These are phyloP conservation scores for Tricladium varicosporioides DNA, from an alignment of 2,329 filamentous ascomycete genomes.

Conservation along the genomic window DNA sequence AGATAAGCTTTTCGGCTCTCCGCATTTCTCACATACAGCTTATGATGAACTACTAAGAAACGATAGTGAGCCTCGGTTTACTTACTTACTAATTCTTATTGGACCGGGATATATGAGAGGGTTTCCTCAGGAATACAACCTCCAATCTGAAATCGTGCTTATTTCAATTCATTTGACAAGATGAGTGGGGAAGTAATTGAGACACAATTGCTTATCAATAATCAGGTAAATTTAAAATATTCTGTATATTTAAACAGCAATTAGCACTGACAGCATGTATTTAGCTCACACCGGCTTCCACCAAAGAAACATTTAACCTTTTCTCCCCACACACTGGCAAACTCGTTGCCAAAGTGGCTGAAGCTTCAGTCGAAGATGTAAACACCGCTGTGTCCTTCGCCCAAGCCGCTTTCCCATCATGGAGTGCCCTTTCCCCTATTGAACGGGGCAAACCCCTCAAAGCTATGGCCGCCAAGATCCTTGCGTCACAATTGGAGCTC, in stretches of 20 bases:
- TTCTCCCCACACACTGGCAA: slow-evolving; percentile 12
- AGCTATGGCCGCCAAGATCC: slow-evolving; percentile 34
- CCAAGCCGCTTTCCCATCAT: slow-evolving; percentile 37
- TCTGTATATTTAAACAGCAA: background rate
- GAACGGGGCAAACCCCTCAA: slow-evolving; percentile 34
- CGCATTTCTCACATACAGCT: too few relatives aligned
- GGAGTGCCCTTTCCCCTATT: slow-evolving; percentile 36
- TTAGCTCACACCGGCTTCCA: background rate
- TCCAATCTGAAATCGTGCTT: background rate
- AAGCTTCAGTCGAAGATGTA: slow-evolving; percentile 42
- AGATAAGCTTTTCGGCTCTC: background rate
- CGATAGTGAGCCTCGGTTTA: too few relatives aligned
- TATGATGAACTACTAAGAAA: too few relatives aligned
- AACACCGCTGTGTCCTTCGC: slow-evolving; percentile 39
- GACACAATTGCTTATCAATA: background rate
- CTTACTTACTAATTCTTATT: background rate
- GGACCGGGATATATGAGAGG: background rate
- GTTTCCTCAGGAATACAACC: background rate
- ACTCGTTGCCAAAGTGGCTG: slow-evolving; percentile 41
- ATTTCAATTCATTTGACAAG: background rate
- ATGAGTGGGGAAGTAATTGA: background rate
- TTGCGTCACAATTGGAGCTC: slow-evolving; percentile 31
- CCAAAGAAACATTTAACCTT: slow-evolving; percentile 1
- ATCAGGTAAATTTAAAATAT: background rate
- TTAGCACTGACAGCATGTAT: background rate